Evolutionary conservation across 2,329 filamentous ascomycete species (phyloP), one percentile per base, ranked within the genome.

Genomic region (Diaporthe nobilis): DNA sequence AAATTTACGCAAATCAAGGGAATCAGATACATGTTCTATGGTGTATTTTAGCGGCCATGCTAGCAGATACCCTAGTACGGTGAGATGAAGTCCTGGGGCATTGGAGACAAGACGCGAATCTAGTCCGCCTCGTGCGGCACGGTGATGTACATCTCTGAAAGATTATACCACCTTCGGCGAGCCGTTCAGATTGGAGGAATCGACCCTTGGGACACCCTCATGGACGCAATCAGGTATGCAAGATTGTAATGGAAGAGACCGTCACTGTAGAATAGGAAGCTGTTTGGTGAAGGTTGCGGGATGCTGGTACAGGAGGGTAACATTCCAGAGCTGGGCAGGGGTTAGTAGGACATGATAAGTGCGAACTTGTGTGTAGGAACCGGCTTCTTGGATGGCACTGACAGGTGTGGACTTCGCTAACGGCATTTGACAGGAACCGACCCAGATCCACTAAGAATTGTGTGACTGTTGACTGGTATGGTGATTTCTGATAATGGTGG

Each of bases 371-470:
- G 39, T 20, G 44, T 25, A 53, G 7, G 20, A 53, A 51, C 44
- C 63, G 47, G 28, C 44, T 25, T 37, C 22, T 55, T 70, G 47
- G 65, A 49, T 31, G 25, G 25, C 65, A 42, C 34, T 55, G 47
- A 55, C 63, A 70, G 47, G 47, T 13, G 8, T 42, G 34, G 22
- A n/a, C 34, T 39, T 22, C 47, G 31, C 63, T 68, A 53, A 39
- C n/a, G 63, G 63, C 47, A 34, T 39, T 37, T 68, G 47, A 68
- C 47, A 53, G 47, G 17, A 51, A 70, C 47, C 22, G n/a, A 17
- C n/a, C 13, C 15, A 70, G 22, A 53, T 70, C 22, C 65, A 70
- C 65, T 55, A 20, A 70, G 31, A 37, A 42, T 55, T 70, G 47
- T 55, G 65, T 55, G 47, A 28, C 49, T 4, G 3, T 39, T 17